Conservation (phyloP, 73 alveolate species). For the Halteria grandinella region DNA sequence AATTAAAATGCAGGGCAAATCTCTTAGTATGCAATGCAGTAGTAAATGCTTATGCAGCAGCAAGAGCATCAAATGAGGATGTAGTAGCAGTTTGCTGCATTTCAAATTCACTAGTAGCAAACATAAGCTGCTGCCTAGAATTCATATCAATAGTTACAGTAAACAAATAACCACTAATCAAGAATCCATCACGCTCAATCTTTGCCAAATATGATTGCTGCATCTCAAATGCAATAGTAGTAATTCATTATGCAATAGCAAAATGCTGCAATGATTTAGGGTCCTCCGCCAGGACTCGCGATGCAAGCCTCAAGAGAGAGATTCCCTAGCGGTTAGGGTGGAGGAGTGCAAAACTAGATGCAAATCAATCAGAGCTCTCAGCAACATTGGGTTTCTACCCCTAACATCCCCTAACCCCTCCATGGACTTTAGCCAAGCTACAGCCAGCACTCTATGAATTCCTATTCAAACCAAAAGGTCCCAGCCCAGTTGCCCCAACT, state of each 20-base stretch:
- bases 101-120: no score
- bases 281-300: not conserved
- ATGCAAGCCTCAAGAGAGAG: not conserved
- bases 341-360: not conserved
- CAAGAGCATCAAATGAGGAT: no score
- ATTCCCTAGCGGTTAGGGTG: not conserved
- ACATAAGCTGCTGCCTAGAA: no score
- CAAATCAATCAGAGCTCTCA: not conserved
- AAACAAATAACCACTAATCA: not conserved
- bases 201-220: slow-evolving; percentile 2
- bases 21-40: no score
- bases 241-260: not conserved
- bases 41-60: no score
- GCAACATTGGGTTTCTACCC: not conserved
- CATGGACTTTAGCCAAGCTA: no score
- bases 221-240: not conserved
- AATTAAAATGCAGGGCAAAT: no score
- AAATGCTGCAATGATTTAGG: not conserved
- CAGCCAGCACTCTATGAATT: no score
- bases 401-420: no score
- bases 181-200: slow-evolving; percentile 3
- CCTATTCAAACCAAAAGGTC: no score
- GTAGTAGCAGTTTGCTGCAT: no score
- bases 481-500: no score
- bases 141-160: not conserved